Conservation (phyloP, 768 basidiomycete genomes). For the Trametes cinnabarina region DNA sequence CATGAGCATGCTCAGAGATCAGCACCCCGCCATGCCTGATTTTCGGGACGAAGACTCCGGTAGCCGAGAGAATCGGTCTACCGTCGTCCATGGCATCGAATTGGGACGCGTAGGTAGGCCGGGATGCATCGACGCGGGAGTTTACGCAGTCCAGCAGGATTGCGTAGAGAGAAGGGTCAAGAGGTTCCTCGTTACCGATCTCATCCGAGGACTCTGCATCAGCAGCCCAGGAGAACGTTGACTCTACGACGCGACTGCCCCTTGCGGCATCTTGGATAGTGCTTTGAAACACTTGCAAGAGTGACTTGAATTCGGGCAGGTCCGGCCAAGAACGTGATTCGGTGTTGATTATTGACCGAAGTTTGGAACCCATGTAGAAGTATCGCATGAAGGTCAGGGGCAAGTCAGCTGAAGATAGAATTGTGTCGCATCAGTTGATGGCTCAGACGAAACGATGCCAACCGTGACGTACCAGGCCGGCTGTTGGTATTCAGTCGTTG, state of each 20-base stretch:
- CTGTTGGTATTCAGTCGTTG: constrained; percentile 29
- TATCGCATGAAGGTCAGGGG: constrained; percentile 2
- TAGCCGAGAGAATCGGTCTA: neutral
- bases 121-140: neutral
- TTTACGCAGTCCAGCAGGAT: neutral
- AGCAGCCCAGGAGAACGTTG: too few relatives aligned
- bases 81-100: neutral
- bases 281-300: too few relatives aligned
- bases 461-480: neutral
- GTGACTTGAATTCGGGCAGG: too few relatives aligned
- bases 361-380: neutral
- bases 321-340: too few relatives aligned
- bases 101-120: neutral
- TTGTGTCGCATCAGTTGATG: neutral
- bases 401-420: neutral
- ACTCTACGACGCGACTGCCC: too few relatives aligned
- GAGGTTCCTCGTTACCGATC: neutral
- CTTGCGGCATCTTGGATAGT: too few relatives aligned
- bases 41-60: neutral
- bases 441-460: neutral
- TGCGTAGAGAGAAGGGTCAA: neutral
- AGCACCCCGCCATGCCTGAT: neutral
- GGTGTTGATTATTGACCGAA: neutral
- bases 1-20: neutral
- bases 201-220: too few relatives aligned